phyloP scores from a whole-genome alignment of 371 early-diverging fungal species.

The Smittium mucronatum region DNA sequence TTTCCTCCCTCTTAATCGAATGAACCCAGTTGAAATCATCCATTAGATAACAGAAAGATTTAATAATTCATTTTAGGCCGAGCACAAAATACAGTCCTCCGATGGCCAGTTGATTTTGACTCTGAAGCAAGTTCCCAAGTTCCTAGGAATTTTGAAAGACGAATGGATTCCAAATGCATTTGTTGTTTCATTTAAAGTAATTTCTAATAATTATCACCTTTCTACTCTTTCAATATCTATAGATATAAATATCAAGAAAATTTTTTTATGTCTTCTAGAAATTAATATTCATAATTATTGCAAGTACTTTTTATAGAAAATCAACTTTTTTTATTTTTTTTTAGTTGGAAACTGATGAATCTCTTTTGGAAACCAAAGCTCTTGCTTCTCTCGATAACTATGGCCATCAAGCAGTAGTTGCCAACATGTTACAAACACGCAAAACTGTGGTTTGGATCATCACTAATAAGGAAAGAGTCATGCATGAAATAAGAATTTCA shows the following conservation, averaged over 20 bases:
- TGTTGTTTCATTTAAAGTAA: conserved; percentile 90
- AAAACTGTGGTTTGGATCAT: conserved; percentile 72
- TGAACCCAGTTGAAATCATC: too few relatives aligned
- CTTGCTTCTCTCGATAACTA: conserved; percentile 66
- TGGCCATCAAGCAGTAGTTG: conserved; percentile 94
- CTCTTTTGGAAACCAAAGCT: conserved; percentile 67
- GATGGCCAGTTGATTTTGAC: conserved; percentile 67
- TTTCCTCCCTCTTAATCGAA: too few relatives aligned
- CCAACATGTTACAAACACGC: conserved; percentile 78
- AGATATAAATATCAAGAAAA: not conserved
- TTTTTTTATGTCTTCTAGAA: not conserved
- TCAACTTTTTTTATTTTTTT: conserved; percentile 2
- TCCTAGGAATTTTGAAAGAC: conserved; percentile 79
- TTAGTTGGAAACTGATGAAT: conserved; percentile 83
- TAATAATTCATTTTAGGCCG: conserved; percentile 26
- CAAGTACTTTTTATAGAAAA: not conserved
- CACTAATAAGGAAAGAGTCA: conserved; percentile 37
- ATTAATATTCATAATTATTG: too few relatives aligned
- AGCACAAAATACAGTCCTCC: conserved; percentile 93
- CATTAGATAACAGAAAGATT: too few relatives aligned
- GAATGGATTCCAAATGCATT: conserved; percentile 78
- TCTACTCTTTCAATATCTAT: too few relatives aligned
- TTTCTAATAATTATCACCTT: not conserved
- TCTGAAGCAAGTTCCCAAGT: conserved; percentile 93
- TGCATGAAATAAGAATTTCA: conserved; percentile 47